phyloP scores from a whole-genome alignment of 768 basidiomycete genomes.

The Tricholoma terreum region DNA sequence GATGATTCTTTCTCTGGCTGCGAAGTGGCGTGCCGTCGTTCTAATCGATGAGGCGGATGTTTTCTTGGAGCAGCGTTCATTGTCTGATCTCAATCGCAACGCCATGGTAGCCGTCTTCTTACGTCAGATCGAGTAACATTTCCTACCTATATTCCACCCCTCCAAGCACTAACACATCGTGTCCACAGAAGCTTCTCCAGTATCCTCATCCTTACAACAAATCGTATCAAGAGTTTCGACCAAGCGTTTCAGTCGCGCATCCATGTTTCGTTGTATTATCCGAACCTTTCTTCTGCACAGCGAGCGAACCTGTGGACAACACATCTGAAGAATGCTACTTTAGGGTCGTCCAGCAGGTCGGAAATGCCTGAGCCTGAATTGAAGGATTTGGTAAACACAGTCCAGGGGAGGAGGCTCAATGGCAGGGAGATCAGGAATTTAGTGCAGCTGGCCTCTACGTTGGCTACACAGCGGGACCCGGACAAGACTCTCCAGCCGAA shows the following conservation, averaged over 20 bases:
- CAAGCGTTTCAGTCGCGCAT: constrained; percentile 19
- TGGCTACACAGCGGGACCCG: no score
- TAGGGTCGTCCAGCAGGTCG: no score
- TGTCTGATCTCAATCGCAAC: constrained; percentile 25
- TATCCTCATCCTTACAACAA: constrained; percentile 36
- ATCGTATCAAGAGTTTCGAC: constrained; percentile 26
- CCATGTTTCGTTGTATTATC: background rate
- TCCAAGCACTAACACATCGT: no score
- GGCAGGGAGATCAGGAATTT: no score
- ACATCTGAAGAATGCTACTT: no score
- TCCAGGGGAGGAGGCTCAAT: no score
- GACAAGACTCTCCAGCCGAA: no score
- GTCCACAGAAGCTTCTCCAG: constrained; percentile 35
- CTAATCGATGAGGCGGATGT: constrained; percentile 37
- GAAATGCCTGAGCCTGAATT: no score
- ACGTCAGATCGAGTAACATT: constrained; percentile 26
- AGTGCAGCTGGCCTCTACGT: no score
- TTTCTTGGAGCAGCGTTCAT: constrained; percentile 25
- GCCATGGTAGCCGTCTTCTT: constrained; percentile 35
- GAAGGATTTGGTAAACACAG: no score
- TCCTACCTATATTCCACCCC: background rate
- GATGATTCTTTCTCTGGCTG: constrained; percentile 24
- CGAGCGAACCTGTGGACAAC: no score
- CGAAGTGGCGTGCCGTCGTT: constrained; percentile 33
- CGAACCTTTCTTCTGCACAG: background rate